Conservation (phyloP, 1,284 basidiomycete species). For the Rhodotorula sp. region DNA sequence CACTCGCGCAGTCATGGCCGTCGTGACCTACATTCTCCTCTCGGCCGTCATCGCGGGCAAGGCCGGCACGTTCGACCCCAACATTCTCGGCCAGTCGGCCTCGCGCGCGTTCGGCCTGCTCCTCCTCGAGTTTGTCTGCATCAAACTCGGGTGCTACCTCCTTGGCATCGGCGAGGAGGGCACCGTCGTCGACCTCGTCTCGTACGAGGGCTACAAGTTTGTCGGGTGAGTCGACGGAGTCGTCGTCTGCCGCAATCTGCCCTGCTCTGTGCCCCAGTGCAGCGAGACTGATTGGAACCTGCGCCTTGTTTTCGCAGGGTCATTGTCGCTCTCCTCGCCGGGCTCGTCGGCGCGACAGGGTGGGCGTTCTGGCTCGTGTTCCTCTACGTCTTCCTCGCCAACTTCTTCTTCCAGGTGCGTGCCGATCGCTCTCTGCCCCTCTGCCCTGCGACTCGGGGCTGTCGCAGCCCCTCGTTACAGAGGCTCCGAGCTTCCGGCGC, state of each 20-base stretch:
- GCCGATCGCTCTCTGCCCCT: neutral
- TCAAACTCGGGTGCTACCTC: constrained; percentile 88
- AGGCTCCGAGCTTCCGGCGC: neutral
- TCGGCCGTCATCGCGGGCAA: constrained; percentile 78
- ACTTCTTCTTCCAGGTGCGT: constrained; percentile 89
- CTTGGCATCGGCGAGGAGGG: constrained; percentile 77
- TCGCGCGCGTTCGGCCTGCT: constrained; percentile 75
- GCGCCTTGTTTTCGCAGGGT: constrained; percentile 62
- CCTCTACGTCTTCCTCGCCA: constrained; percentile 80
- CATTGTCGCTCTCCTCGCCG: constrained; percentile 66
- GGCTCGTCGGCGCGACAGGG: constrained; percentile 63
- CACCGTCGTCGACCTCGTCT: constrained; percentile 62
- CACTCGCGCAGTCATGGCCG: constrained; percentile 73
- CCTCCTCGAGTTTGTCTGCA: constrained; percentile 79
- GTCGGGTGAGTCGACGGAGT: constrained; percentile 65
- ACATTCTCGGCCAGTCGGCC: constrained; percentile 82
- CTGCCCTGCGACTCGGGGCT: neutral
- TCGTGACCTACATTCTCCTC: constrained; percentile 92
- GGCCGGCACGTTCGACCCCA: constrained; percentile 80
- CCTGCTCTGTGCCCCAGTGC: neutral
- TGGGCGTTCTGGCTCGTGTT: constrained; percentile 72
- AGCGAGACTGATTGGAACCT: no score
- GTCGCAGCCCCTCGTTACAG: neutral
- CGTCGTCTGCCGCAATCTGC: neutral
- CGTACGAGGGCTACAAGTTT: constrained; percentile 96